Percentiles rank a stretch among this genome's conserved stretches.
Conservation (phyloP, 192 early-diverging fungal genomes). For the Backusella sp. region DNA sequence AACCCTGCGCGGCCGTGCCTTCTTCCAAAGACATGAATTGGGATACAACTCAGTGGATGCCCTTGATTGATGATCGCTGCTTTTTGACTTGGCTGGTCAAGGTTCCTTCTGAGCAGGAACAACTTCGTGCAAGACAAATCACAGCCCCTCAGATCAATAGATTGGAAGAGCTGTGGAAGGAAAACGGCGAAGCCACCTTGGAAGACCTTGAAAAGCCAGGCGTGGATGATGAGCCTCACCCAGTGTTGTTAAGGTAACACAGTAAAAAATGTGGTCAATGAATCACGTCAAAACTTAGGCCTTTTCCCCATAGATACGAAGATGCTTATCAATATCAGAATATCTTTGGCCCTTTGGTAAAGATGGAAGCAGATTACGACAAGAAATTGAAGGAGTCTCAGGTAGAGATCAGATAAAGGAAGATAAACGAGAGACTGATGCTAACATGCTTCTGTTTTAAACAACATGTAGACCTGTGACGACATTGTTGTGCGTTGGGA, state of each 20-base stretch:
- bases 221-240: slow-evolving; percentile 82
- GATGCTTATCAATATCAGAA: slow-evolving; percentile 98
- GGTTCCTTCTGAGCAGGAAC: slow-evolving; percentile 81
- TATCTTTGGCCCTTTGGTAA: slow-evolving; percentile 92
- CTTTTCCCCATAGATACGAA: slow-evolving; percentile 63
- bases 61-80: slow-evolving; percentile 92
- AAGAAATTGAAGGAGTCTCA: slow-evolving; percentile 53
- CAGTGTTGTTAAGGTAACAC: slow-evolving; percentile 70
- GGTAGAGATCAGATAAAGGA: slow-evolving; percentile 23
- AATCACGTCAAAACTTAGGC: background rate
- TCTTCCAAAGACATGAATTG: slow-evolving; percentile 93
- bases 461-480: slow-evolving; percentile 73
- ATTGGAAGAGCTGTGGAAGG: slow-evolving; percentile 91
- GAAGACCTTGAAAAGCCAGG: slow-evolving; percentile 83
- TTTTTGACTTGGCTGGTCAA: slow-evolving; percentile 96
- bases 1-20: slow-evolving; percentile 89
- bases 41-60: slow-evolving; percentile 96
- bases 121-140: slow-evolving; percentile 80
- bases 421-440: background rate
- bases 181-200: slow-evolving; percentile 65
- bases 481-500: slow-evolving; percentile 97
- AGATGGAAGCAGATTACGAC: slow-evolving; percentile 73
- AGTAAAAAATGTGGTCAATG: background rate
- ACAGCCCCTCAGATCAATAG: slow-evolving; percentile 79
- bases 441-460: background rate